A percentile compares a stretch with the other conserved stretches of the same genome.
Evolutionary conservation across 2,329 filamentous ascomycete species (phyloP).

Genomic region (Trichoderma breve): DNA sequence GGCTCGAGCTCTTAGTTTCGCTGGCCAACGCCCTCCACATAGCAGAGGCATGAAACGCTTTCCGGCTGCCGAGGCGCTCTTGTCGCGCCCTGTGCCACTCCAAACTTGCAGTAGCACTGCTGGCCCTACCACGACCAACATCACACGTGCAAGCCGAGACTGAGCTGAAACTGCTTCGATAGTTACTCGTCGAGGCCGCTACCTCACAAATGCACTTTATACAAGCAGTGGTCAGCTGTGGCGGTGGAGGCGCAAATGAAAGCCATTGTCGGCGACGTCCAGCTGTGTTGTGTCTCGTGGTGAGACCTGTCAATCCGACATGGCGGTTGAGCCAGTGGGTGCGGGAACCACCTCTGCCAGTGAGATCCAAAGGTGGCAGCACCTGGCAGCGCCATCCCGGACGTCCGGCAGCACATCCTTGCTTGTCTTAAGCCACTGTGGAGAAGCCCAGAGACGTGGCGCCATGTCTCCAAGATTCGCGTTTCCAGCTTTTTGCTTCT

Average conservation of each 20-base stretch:
- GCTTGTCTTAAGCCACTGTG: conserved; percentile 19
- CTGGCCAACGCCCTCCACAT: conserved; percentile 18
- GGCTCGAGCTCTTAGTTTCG: conserved; percentile 24
- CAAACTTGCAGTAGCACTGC: not conserved
- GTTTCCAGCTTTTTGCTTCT: not conserved
- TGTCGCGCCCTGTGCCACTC: not conserved
- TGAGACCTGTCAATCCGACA: conserved; percentile 18
- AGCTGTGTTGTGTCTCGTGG: not conserved
- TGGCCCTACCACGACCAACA: not conserved
- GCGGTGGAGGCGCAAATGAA: conserved; percentile 10
- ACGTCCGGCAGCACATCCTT: conserved; percentile 6
- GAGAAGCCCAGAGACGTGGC: conserved; percentile 9
- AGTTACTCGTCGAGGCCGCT: not conserved
- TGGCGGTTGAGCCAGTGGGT: conserved; percentile 6
- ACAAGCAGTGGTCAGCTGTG: not conserved
- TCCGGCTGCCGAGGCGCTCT: conserved; percentile 7
- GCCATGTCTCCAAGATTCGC: conserved; percentile 18
- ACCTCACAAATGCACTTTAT: not conserved
- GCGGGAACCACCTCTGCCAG: conserved; percentile 8
- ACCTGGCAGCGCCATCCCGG: conserved; percentile 14
- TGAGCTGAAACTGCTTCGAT: not conserved
- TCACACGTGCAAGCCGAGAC: not conserved
- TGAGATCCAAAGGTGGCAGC: conserved; percentile 10
- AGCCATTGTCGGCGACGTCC: not conserved
- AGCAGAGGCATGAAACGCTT: conserved; percentile 4